These are phyloP conservation scores for Scleroderma citrinum DNA, from an alignment of 768 basidiomycete genomes.

Conservation along the genomic window DNA sequence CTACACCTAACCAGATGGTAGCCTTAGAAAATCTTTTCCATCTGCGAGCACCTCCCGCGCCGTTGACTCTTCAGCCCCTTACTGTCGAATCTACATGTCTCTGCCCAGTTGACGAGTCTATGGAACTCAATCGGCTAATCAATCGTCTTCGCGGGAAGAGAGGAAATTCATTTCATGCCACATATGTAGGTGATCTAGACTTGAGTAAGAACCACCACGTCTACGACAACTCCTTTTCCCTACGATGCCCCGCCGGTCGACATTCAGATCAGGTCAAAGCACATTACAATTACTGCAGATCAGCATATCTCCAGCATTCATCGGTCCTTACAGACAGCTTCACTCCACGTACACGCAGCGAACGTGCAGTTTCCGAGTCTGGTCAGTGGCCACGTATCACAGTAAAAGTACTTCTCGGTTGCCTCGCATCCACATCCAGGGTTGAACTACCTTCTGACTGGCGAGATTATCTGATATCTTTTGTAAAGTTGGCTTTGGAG, in stretches of 20 bases:
- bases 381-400: neutral
- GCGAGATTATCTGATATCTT: neutral
- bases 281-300: neutral
- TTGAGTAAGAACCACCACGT: slow-evolving; percentile 1
- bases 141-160: neutral
- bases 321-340: neutral
- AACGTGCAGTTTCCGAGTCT: neutral
- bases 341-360: neutral
- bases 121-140: neutral
- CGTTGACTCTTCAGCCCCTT: neutral
- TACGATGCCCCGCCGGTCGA: neutral
- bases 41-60: neutral
- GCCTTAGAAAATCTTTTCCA: slow-evolving; percentile 1
- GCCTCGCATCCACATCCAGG: neutral
- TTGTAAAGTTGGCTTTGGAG: too few relatives aligned
- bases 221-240: slow-evolving; percentile 1
- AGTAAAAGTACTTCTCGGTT: neutral
- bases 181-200: neutral
- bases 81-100: neutral
- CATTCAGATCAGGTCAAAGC: neutral
- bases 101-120: neutral
- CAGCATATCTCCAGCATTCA: too few relatives aligned
- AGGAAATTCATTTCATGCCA: neutral
- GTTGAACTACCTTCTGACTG: neutral
- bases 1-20: neutral